Evolutionary conservation across 2,329 filamentous ascomycete genomes (phyloP), one percentile per base, ranked within the genome.

Genomic region (Cytospora piceicola): DNA sequence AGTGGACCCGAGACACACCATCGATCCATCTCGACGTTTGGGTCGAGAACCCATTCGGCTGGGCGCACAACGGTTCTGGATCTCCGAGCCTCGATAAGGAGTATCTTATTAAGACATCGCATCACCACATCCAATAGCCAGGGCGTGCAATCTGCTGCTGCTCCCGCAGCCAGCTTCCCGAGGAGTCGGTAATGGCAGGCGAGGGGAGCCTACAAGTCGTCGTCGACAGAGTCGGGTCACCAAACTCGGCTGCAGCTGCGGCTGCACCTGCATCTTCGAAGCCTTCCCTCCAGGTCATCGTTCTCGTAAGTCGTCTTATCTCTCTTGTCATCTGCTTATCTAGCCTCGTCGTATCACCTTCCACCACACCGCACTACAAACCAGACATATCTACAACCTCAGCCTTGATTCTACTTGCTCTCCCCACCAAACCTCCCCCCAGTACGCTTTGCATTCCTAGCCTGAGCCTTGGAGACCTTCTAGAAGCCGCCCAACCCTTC

Each of bases 281-380:
- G 64, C 83, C 86, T 75, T 85, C 86, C 51, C 79, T 93, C 78
- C 89, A 93, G 78, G 88, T 93, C 56, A 91, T 92, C 78, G 82
- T 93, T 66, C 77, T 93, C 81, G 90, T 93, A 80, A 81, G 89
- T 84, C 52, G 57, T 9, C 20, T 55, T 51, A 46, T 27, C 4
- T 63, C 30, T 64, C 9, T 14, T 34, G 46, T 61, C 51, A 61
- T 59, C 56, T 56, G n/a, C 52, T 49, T 39, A 17, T 49, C 34
- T 56, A 14, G 15, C 51, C 27, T 39, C 42, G 22, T 39, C n/a
- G 56, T 54, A 14, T 57, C 53, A 63, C 53, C 51, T 56, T 20
- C 46, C 39, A n/a, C 30, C 53, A 27, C 39, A 17, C 29, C 51
- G 34, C 39, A 22, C n/a, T 14, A 49, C 46, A 49, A 20, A 12